Percentiles rank a stretch among this genome's conserved stretches.
These are phyloP conservation scores for Serpula lacrymans DNA, from an alignment of 768 basidiomycete species.

Conservation along the genomic window DNA sequence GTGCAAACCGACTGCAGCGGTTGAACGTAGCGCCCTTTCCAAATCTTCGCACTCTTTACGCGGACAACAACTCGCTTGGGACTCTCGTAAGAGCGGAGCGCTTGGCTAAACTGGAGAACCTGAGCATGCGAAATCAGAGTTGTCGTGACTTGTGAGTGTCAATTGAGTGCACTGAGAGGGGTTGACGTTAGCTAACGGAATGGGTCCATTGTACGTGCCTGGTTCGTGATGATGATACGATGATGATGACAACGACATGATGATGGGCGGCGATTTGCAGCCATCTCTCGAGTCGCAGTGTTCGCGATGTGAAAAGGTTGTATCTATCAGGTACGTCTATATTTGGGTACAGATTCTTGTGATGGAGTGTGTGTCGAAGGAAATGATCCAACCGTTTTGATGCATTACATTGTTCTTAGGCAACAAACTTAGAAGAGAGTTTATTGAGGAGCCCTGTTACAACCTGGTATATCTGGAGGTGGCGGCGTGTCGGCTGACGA, in stretches of 20 bases:
- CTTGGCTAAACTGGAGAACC: constrained; percentile 76
- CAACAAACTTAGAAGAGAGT: constrained; percentile 60
- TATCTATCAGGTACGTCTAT: constrained; percentile 83
- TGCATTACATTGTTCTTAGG: constrained; percentile 44
- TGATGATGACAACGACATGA: constrained; percentile 25
- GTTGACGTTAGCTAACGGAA: constrained; percentile 32
- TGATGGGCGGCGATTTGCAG: constrained; percentile 37
- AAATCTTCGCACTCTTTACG: constrained; percentile 85
- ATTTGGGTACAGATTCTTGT: constrained; percentile 2
- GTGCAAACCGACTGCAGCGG: constrained; percentile 70
- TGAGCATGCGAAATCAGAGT: constrained; percentile 88
- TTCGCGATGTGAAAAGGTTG: constrained; percentile 89
- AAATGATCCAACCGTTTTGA: constrained; percentile 11
- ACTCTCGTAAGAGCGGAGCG: constrained; percentile 51
- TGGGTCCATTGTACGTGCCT: constrained; percentile 35
- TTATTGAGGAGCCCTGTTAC: constrained; percentile 75
- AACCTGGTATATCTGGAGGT: constrained; percentile 90
- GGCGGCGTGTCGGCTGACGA: constrained; percentile 78
- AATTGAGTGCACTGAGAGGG: constrained; percentile 9
- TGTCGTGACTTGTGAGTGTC: constrained; percentile 68
- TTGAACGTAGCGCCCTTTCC: constrained; percentile 63
- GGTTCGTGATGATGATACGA: constrained; percentile 11
- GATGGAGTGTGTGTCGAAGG: constrained; percentile 14
- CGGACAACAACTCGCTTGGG: constrained; percentile 76
- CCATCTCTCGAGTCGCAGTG: constrained; percentile 52